Base-by-base conservation (phyloP, 768 basidiomycete species). In the Podaxis sp. region DNA sequence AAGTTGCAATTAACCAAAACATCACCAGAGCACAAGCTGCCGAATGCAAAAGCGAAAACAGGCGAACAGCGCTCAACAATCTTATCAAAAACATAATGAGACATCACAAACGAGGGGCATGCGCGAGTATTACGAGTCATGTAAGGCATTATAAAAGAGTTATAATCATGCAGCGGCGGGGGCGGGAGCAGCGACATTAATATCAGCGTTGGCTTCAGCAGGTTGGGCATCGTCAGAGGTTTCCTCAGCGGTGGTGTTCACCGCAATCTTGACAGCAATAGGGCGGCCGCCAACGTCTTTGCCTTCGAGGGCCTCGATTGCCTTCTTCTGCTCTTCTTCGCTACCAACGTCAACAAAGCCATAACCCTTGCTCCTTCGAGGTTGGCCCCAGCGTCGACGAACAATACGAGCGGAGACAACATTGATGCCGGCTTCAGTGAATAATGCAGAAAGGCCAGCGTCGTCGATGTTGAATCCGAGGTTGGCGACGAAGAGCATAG, bases 281-380 rank as follows among this genome's bases (percentile, higher is more conserved):
- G 82, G 71, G 67, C 96, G 82, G 55, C 93, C 94, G 50, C 85
- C 87, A 59, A 99, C 77, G 63, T 96, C 89, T 74, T 92, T 93
- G 72, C 92, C 94, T 67, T 95, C 82, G 63, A 95, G 82, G 65
- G 85, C 85, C 59, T 85, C 86, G 64, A 99, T 89, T 56, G 94
- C 96, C 79, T 94, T 93, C 73, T 88, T 74, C 79, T 99, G 96
- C 75, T 95, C 87, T 67, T 86, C 90, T 74, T 94, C 89, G 66
- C 79, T 78, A 63, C 90, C 93, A 64, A 97, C 93, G 67, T 98
- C 95, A 70, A 99, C 96, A 70, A 99, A 99, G 55, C 94, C 96
- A 74, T 95, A 98, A 59, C 96, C 96, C 77, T 96, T 96, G 82
- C 90, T 93, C 75, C 86, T 90, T 73, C 89, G 84, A 69, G 89